Evolutionary conservation across 2,329 filamentous ascomycete genomes (phyloP), one percentile per base, ranked within the genome.

Genomic region (Colletotrichum spaethianum): DNA sequence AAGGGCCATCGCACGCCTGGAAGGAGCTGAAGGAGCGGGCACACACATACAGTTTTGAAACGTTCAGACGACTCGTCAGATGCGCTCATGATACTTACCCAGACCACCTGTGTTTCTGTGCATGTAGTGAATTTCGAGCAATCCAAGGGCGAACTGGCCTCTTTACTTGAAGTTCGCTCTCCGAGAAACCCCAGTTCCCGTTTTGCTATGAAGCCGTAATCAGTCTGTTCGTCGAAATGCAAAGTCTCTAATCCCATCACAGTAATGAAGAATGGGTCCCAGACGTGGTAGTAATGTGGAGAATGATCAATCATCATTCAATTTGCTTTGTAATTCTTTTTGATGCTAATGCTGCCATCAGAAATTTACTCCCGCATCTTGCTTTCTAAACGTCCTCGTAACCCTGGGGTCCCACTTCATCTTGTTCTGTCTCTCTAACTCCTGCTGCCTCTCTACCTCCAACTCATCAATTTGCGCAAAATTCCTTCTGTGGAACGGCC

Each of bases 361-460:
- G 7, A 72, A 72, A 44, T 72, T 72, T 3, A 72, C 65, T 3
- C 65, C 69, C 14, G 69, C 57, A 2, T 23, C 63, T 28, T 57
- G 57, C 44, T 36, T 48, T 38, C 26, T 52, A 14, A 44, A 59
- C 2, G 57, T 44, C 52, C 65, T 72, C 36, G 69, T 72, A 11
- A 63, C 72, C 3, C 67, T 53, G 3, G 73, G 73, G 38, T 74
- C 73, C 72, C 71, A 74, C 72, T 74, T 74, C 59, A 46, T 61
- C 63, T 66, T 70, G 23, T 71, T 55, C 66, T 63, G 53, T 57
- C 61, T 63, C 56, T 73, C 72, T 0, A 73, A 31, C 56, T 68
- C 67, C 53, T 71, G 70, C 53, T 74, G 62, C 46, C 67, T 50
- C 63, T 70, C 73, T 6, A 67, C 61, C 44, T 73, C 72, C 7